Conservation (phyloP, 257 asterid genomes). For the Plectranthus barbatus region DNA sequence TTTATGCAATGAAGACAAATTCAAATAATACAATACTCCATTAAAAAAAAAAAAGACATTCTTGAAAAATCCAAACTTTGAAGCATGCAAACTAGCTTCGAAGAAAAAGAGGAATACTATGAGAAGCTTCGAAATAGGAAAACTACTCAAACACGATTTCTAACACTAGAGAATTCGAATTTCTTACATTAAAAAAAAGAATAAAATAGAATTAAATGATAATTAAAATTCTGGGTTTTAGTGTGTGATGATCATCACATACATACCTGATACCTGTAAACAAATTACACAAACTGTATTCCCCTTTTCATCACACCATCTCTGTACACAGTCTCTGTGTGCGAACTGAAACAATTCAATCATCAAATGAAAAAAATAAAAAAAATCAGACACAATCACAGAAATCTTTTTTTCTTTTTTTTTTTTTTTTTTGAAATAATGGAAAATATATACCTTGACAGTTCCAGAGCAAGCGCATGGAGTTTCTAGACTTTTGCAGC, state of each 20-base stretch:
- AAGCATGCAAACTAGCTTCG: neutral
- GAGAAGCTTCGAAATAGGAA: constrained; percentile 19
- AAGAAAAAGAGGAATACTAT: neutral
- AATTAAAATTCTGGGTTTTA: neutral
- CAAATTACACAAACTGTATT: constrained; percentile 82
- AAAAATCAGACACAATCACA: too few relatives aligned
- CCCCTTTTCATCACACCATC: constrained; percentile 94
- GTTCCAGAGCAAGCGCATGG: constrained; percentile 97
- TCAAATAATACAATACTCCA: neutral
- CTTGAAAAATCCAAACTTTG: constrained; percentile 13
- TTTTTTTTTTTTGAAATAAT: too few relatives aligned
- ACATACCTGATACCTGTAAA: constrained; percentile 66
- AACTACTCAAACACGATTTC: constrained; percentile 10
- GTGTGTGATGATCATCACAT: neutral
- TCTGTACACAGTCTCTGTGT: constrained; percentile 90
- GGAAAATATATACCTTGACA: constrained; percentile 71
- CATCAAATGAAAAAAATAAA: neutral
- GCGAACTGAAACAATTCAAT: constrained; percentile 56
- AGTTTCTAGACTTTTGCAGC: constrained; percentile 46
- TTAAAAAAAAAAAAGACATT: neutral
- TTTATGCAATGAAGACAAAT: neutral
- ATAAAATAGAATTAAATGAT: neutral
- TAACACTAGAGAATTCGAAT: neutral
- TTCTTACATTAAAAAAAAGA: too few relatives aligned
- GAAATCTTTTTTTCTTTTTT: too few relatives aligned